Percentiles rank a stretch among this genome's conserved stretches.
Evolutionary conservation across 2,329 filamentous ascomycete species (phyloP).

Genomic region (Leptographium wingfieldii): DNA sequence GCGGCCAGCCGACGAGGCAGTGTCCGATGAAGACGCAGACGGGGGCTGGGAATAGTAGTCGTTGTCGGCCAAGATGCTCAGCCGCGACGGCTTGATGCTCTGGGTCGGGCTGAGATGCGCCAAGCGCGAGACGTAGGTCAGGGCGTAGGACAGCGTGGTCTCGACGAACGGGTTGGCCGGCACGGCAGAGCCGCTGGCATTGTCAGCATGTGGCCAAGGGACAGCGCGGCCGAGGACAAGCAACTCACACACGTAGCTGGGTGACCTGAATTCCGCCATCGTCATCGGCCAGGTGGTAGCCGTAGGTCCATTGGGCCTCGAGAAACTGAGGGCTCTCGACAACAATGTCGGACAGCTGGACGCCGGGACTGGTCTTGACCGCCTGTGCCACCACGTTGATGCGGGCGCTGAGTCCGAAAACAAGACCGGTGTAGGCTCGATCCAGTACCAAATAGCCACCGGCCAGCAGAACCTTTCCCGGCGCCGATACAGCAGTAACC

Average conservation of each 20-base stretch:
- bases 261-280: constrained; percentile 72
- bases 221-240: constrained; percentile 15
- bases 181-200: constrained; percentile 24
- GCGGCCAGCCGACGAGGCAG: constrained; percentile 22
- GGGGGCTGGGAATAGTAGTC: constrained; percentile 82
- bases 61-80: constrained; percentile 87
- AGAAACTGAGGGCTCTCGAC: constrained; percentile 88
- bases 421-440: constrained; percentile 65
- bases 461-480: constrained; percentile 89
- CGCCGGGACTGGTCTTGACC: constrained; percentile 47
- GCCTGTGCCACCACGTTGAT: constrained; percentile 51
- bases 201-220: neutral
- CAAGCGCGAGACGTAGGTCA: constrained; percentile 60
- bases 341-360: constrained; percentile 59
- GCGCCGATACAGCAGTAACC: constrained; percentile 63
- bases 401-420: constrained; percentile 54
- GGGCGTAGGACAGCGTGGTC: constrained; percentile 73
- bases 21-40: constrained; percentile 21
- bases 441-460: constrained; percentile 94
- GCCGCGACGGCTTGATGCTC: constrained; percentile 53
- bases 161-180: constrained; percentile 75
- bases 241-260: constrained; percentile 60
- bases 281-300: constrained; percentile 55
- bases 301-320: constrained; percentile 79
- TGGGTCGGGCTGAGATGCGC: constrained; percentile 23